Conservation (phyloP, 1,284 basidiomycete genomes). For the Stereum hirsutum region DNA sequence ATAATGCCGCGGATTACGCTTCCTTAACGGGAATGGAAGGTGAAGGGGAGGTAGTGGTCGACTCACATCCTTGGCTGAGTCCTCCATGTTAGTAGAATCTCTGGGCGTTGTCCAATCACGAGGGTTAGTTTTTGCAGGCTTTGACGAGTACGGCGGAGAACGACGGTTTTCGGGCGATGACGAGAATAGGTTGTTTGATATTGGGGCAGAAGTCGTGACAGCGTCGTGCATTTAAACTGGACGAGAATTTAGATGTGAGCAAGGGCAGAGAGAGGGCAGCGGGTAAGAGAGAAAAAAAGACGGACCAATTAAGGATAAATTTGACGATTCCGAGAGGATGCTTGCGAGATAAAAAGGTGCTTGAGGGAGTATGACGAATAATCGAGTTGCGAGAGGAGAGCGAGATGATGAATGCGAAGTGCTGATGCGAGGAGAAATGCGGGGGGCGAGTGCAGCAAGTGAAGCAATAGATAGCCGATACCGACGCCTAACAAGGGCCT, state of each 20-base stretch:
- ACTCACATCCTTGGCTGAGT: constrained; percentile 11
- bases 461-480: constrained; percentile 27
- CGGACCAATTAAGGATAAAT: constrained; percentile 58
- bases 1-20: background rate
- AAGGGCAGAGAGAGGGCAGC: constrained; percentile 4
- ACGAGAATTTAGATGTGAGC: constrained; percentile 14
- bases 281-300: constrained; percentile 10
- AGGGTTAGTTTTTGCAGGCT: constrained; percentile 21
- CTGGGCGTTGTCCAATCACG: constrained; percentile 10
- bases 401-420: constrained; percentile 8
- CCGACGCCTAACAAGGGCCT: background rate
- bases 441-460: constrained; percentile 14
- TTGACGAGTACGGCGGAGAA: constrained; percentile 30
- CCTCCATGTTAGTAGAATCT: constrained; percentile 11
- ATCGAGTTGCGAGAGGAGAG: constrained; percentile 32
- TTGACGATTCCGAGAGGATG: constrained; percentile 35
- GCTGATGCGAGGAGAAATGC: constrained; percentile 6
- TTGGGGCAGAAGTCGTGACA: constrained; percentile 40
- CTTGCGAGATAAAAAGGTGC: constrained; percentile 39
- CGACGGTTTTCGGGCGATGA: constrained; percentile 21
- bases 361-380: constrained; percentile 37
- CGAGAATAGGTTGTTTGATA: constrained; percentile 28
- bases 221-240: constrained; percentile 39
- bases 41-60: background rate
- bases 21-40: background rate